These are phyloP conservation scores for Trichosporon faecale DNA, from an alignment of 1,284 basidiomycete genomes.

Conservation along the genomic window DNA sequence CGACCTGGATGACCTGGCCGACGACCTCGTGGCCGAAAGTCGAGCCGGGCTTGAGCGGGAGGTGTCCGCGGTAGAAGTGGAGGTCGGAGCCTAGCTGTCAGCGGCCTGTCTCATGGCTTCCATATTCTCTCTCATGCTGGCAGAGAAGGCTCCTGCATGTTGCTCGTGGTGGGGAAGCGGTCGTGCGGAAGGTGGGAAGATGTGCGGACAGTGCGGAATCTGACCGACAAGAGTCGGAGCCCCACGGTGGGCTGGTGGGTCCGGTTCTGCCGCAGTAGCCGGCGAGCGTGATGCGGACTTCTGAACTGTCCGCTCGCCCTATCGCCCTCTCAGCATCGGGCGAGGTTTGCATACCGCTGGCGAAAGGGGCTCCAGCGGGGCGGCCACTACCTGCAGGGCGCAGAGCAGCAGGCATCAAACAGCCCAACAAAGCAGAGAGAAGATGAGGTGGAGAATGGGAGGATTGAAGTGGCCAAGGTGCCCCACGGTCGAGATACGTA, in stretches of 20 bases:
- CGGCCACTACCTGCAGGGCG: too few relatives aligned
- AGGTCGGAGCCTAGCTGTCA: conserved; percentile 60
- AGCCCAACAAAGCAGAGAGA: too few relatives aligned
- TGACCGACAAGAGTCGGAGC: background rate
- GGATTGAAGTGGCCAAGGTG: background rate
- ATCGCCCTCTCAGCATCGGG: too few relatives aligned
- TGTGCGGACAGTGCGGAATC: background rate
- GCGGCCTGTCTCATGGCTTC: too few relatives aligned
- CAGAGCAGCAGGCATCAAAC: too few relatives aligned
- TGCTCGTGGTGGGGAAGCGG: too few relatives aligned
- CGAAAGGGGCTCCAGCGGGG: too few relatives aligned
- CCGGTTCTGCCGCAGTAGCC: background rate
- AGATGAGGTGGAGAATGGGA: background rate
- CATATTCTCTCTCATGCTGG: too few relatives aligned
- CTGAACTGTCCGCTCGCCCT: too few relatives aligned
- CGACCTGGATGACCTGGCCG: conserved; percentile 70
- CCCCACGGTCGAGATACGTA: conserved; percentile 20
- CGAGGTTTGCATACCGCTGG: too few relatives aligned
- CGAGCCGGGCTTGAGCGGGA: conserved; percentile 32
- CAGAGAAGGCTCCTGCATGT: too few relatives aligned
- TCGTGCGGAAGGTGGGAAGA: background rate
- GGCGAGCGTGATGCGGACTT: background rate
- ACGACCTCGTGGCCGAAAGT: conserved; percentile 73
- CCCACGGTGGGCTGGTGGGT: background rate
- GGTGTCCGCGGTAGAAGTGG: conserved; percentile 68